Evolutionary conservation across 164 flowering plant genomes (phyloP).

Genomic region (Amborella trichopoda): DNA sequence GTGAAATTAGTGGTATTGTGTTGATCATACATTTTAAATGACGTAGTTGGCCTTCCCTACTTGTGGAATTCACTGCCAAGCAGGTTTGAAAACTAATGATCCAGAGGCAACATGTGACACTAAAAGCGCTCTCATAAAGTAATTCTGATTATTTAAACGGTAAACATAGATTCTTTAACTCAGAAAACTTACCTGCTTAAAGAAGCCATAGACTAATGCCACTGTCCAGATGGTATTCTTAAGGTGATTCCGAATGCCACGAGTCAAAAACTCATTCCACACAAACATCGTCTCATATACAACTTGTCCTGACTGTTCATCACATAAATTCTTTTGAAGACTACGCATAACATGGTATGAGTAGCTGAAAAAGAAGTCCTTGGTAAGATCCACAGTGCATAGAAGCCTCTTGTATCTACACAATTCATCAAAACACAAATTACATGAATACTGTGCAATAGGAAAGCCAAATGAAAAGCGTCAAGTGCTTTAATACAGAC

Average conservation of each 20-base stretch:
- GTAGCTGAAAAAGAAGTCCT: constrained; percentile 99
- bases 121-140: no score
- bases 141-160: no score
- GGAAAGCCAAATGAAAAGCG: not conserved
- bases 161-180: no score
- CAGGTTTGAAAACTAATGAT: no score
- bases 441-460: constrained; percentile 15
- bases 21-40: no score
- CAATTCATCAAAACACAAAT: constrained; percentile 17
- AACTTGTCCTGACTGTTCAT: constrained; percentile 30
- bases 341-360: constrained; percentile 90
- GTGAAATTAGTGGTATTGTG: no score
- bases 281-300: constrained; percentile 90
- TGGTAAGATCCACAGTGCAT: constrained; percentile 88
- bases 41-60: no score
- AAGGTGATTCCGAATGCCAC: constrained; percentile 64
- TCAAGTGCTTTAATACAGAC: no score
- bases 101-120: no score
- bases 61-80: no score
- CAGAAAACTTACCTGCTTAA: constrained; percentile 69
- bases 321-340: constrained; percentile 76
- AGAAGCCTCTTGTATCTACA: constrained; percentile 98
- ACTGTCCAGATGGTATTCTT: constrained; percentile 84
- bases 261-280: constrained; percentile 92
- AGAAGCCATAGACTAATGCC: constrained; percentile 90